Conservation (phyloP, 1,284 basidiomycete species). For the Leccinum angustisporum region DNA sequence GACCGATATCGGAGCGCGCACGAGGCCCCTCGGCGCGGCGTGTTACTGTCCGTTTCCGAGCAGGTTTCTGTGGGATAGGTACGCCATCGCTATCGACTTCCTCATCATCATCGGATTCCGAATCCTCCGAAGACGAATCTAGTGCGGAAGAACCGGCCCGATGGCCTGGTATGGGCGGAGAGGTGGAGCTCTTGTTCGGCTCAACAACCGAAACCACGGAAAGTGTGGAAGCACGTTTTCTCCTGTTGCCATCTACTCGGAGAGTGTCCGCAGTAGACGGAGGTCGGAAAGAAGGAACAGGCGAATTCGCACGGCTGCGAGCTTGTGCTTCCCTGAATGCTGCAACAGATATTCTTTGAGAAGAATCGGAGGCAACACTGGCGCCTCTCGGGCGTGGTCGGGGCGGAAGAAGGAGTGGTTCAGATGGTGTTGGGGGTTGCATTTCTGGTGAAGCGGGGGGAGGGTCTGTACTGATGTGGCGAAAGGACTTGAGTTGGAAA, state of each 20-base stretch:
- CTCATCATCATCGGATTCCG: conserved; percentile 32
- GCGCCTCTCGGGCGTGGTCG: conserved; percentile 51
- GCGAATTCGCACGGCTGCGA: conserved; percentile 57
- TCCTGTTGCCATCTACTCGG: conserved; percentile 27
- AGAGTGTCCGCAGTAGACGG: conserved; percentile 34
- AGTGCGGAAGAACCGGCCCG: conserved; percentile 23
- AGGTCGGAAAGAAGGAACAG: conserved; percentile 50
- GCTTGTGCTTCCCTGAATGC: conserved; percentile 77
- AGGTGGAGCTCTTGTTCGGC: conserved; percentile 9
- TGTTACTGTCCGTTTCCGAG: conserved; percentile 23
- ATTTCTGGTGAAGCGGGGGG: conserved; percentile 27
- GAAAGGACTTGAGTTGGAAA: conserved; percentile 69
- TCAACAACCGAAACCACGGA: conserved; percentile 25
- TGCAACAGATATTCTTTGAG: conserved; percentile 72
- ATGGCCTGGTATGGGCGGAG: conserved; percentile 10
- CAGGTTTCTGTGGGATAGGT: conserved; percentile 26
- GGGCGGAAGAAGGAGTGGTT: conserved; percentile 30
- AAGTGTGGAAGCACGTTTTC: conserved; percentile 33
- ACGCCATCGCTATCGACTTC: conserved; percentile 35
- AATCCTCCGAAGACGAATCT: conserved; percentile 31
- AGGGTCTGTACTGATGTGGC: conserved; percentile 51
- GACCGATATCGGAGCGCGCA: conserved; percentile 22
- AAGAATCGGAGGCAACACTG: conserved; percentile 61
- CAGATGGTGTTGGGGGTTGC: conserved; percentile 25
- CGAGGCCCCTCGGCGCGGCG: conserved; percentile 12